Evolutionary conservation across 331 rosid species (phyloP).

Genomic region (Acacia concinna): DNA sequence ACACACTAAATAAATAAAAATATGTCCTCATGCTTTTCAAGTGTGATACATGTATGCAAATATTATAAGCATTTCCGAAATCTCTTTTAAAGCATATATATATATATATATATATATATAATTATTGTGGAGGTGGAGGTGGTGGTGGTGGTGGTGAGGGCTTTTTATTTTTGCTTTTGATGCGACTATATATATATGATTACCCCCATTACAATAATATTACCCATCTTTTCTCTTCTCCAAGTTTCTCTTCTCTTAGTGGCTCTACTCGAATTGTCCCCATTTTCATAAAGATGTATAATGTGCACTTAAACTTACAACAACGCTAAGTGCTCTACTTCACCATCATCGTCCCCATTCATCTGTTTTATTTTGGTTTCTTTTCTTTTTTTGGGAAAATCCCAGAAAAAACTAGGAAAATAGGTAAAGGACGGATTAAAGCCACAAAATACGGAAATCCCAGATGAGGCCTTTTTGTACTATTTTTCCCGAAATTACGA

Average conservation of each 20-base stretch:
- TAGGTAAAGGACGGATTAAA: too few species aligned
- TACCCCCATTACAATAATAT: constrained; percentile 25
- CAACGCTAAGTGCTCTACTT: constrained; percentile 36
- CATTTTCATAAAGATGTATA: constrained; percentile 27
- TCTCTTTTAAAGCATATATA: background rate
- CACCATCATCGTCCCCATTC: constrained; percentile 24
- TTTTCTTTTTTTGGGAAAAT: too few species aligned
- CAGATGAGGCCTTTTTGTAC: too few species aligned
- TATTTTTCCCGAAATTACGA: too few species aligned
- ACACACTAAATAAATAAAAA: constrained; percentile 6
- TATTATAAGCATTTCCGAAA: background rate
- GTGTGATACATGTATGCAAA: background rate
- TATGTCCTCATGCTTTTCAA: constrained; percentile 5
- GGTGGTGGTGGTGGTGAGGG: background rate
- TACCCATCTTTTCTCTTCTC: constrained; percentile 33
- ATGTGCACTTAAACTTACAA: constrained; percentile 6
- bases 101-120: too few species aligned
- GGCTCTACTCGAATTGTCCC: constrained; percentile 42
- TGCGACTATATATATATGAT: constrained; percentile 34
- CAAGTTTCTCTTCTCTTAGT: constrained; percentile 31
- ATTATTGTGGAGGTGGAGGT: too few species aligned
- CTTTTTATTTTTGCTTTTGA: constrained; percentile 19
- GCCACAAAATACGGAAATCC: too few species aligned
- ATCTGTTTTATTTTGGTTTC: background rate
- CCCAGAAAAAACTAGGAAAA: too few species aligned